A percentile compares a stretch with the other conserved stretches of the same genome.
These are phyloP conservation scores for Nicotiana tomentosiformis DNA, from an alignment of 257 asterid genomes.

Conservation along the genomic window DNA sequence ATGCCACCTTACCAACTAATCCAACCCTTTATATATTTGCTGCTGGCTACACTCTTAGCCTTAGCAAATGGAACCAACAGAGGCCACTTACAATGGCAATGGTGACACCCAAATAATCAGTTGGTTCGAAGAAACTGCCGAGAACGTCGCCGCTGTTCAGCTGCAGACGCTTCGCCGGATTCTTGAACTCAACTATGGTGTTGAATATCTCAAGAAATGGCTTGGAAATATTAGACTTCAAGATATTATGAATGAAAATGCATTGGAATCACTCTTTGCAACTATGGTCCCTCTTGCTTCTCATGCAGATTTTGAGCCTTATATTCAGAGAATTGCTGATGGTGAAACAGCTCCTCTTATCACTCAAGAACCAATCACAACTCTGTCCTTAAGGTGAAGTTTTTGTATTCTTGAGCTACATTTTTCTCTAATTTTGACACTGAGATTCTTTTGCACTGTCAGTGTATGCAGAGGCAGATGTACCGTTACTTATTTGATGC, in stretches of 20 bases:
- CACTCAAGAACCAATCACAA: slow-evolving; percentile 52
- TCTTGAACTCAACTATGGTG: slow-evolving; percentile 40
- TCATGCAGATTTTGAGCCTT: slow-evolving; percentile 82
- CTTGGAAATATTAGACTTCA: slow-evolving; percentile 32
- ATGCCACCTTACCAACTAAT: background rate
- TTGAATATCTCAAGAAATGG: slow-evolving; percentile 61
- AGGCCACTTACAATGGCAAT: background rate
- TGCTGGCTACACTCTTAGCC: background rate
- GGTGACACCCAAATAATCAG: slow-evolving; percentile 23
- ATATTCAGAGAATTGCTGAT: slow-evolving; percentile 58
- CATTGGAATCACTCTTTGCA: slow-evolving; percentile 52
- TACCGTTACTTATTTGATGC: background rate
- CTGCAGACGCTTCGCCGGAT: slow-evolving; percentile 48
- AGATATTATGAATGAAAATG: slow-evolving; percentile 31
- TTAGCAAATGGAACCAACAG: background rate
- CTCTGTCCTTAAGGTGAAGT: slow-evolving; percentile 60
- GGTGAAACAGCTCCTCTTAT: slow-evolving; percentile 52
- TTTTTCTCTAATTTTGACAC: background rate
- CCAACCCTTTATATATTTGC: background rate
- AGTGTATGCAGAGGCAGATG: background rate
- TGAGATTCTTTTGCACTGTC: background rate
- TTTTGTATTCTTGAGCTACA: background rate
- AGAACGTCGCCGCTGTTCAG: slow-evolving; percentile 42
- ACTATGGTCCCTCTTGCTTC: slow-evolving; percentile 62
- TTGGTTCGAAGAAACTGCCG: slow-evolving; percentile 60